phyloP scores from a whole-genome alignment of 306 rosid genomes.

The Senna siamea region DNA sequence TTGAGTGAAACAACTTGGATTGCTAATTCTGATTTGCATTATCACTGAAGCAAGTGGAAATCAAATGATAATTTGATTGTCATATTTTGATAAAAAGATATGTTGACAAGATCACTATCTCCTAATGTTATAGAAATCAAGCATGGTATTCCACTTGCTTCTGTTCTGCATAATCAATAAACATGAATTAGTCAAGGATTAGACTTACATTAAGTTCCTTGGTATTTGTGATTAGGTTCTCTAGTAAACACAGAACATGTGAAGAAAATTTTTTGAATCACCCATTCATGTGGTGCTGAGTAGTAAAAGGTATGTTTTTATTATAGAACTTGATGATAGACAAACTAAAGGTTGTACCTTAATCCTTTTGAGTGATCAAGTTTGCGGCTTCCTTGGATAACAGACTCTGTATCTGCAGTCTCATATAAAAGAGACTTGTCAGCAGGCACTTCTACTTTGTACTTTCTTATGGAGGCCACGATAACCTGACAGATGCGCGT shows the following conservation, averaged over 20 bases:
- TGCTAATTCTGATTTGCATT: not conserved
- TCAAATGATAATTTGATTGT: not conserved
- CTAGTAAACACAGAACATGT: not conserved
- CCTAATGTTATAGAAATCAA: constrained; percentile 5
- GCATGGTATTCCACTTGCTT: not conserved
- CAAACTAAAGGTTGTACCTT: constrained; percentile 34
- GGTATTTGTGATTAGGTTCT: not conserved
- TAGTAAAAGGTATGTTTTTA: no score
- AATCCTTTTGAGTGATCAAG: constrained; percentile 65
- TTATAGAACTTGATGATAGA: not conserved
- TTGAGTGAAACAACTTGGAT: not conserved
- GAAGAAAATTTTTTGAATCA: not conserved
- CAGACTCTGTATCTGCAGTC: constrained; percentile 57
- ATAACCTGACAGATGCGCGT: constrained; percentile 66
- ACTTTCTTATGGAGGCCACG: constrained; percentile 61
- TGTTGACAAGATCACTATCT: not conserved
- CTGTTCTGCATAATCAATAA: not conserved
- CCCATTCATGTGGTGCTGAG: not conserved
- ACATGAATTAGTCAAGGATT: not conserved
- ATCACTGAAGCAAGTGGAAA: constrained; percentile 11
- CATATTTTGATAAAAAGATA: not conserved
- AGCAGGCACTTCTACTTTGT: constrained; percentile 42
- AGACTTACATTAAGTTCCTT: not conserved
- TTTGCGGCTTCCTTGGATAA: constrained; percentile 73
- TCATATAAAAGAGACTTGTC: constrained; percentile 62